Evolutionary conservation across 345 rosid species (phyloP), one percentile per base, ranked within the genome.

Genomic region (Eucalyptus erythrocorys): DNA sequence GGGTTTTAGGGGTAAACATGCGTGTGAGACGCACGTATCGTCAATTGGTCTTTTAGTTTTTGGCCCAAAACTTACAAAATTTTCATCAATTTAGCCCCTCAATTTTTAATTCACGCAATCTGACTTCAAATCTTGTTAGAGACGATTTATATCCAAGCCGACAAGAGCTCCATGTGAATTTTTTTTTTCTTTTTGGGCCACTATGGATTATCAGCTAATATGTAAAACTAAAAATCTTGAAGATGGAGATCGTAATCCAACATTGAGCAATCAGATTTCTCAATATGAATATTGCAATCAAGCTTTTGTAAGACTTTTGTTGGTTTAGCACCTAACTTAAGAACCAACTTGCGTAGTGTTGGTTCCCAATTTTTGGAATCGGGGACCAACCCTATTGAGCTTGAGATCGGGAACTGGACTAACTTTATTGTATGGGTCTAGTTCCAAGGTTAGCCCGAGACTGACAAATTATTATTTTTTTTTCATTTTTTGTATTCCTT

Each of bases 391-490:
- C 57, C 2, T 51, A 51, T 51, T 51, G 57, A 51, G 57, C 10
- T 51, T 51, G 26, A 51, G 5, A 51, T 51, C 1, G 5, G 10
- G 5, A 10, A 21, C 2, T 21, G 0, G 57, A 51, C 57, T 21
- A 51, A 51, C 2, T 51, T 21, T 51, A 1, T 51, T 10, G 5
- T 51, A 51, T 51, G 26, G 57, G 57, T 51, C 57, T 51, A 51
- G 57, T 51, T 51, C 57, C 57, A 51, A 51, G 57, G 57, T 51
- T 51, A 51, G 8, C 26, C 1, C 0, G 26, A 51, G 26, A 51
- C 57, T 0, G 0, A 51, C 26, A 0, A 1, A 51, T 51, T 51
- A 22, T 50, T 50, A 3, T 49, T 1, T 48, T 49, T 2, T 50
- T 51, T 51, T 51, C 10, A 7, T 51, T 51, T 51, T 21, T 21